Conservation (phyloP, 352 stramenopile genomes). For the Globisporangium parvum region DNA sequence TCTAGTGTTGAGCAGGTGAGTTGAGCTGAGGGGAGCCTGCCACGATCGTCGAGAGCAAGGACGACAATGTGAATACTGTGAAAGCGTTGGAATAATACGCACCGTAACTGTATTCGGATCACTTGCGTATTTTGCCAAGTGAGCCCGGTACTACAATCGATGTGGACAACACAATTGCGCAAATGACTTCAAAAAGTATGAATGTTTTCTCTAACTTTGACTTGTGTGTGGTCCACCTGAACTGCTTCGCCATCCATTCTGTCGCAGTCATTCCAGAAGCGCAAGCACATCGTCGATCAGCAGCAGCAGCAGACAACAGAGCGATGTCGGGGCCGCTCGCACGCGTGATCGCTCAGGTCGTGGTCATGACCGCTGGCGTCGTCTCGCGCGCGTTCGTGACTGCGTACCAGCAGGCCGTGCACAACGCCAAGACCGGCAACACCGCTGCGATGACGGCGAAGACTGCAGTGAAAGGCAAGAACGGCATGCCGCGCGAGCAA, state of each 20-base stretch:
- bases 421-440: constrained; percentile 81
- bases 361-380: constrained; percentile 78
- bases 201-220: too few species aligned
- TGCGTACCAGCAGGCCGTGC: constrained; percentile 83
- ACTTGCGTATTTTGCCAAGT: too few species aligned
- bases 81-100: too few species aligned
- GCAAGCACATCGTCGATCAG: background rate
- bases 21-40: too few species aligned
- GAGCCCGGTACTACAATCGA: too few species aligned
- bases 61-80: too few species aligned
- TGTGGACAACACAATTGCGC: too few species aligned
- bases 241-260: background rate
- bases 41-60: too few species aligned
- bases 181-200: too few species aligned
- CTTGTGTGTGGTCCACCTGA: background rate
- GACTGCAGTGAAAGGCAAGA: constrained; percentile 56
- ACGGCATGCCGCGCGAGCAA: constrained; percentile 66
- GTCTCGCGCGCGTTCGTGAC: constrained; percentile 85
- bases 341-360: constrained; percentile 77
- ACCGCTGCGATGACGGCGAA: constrained; percentile 58
- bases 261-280: background rate
- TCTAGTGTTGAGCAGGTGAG: background rate
- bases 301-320: constrained; percentile 8
- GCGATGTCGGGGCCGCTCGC: constrained; percentile 77
- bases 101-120: too few species aligned